Conservation (phyloP, 371 early-diverging fungal genomes). For the Umbelopsis sp. region DNA sequence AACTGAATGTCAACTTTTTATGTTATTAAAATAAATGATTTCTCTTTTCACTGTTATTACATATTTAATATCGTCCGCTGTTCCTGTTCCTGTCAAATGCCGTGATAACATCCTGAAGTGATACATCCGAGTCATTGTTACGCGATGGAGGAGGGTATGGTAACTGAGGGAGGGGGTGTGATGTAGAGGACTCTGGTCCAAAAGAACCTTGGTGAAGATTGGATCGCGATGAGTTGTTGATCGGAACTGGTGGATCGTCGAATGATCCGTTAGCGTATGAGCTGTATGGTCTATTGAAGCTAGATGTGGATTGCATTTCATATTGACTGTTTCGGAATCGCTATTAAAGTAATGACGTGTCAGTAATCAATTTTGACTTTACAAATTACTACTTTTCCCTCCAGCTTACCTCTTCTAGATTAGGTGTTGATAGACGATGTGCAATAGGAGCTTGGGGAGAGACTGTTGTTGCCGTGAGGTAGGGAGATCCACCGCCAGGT, state of each 20-base stretch:
- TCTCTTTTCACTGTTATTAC: not conserved
- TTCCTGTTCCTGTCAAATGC: constrained; percentile 6
- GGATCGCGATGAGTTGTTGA: not conserved
- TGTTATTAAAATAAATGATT: not conserved
- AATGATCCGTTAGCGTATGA: not conserved
- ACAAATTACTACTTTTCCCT: too few species aligned
- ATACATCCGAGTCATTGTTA: not conserved
- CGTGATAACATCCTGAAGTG: not conserved
- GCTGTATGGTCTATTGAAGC: constrained; percentile 10
- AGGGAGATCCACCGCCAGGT: not conserved
- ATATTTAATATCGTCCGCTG: not conserved
- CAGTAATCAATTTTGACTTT: too few species aligned
- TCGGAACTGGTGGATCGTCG: not conserved
- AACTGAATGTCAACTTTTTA: not conserved
- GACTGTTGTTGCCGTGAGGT: constrained; percentile 3
- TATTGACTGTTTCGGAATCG: constrained; percentile 15
- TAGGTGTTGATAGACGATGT: not conserved
- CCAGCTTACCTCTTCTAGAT: constrained; percentile 3
- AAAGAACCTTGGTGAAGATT: not conserved
- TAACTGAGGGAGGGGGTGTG: not conserved
- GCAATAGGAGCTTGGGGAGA: constrained; percentile 4
- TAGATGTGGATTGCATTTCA: constrained; percentile 13
- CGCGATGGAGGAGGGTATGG: not conserved
- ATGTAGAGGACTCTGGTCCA: not conserved
- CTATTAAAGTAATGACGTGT: not conserved